phyloP scores from a whole-genome alignment of 306 rosid genomes.

The Cucumis cinereus region DNA sequence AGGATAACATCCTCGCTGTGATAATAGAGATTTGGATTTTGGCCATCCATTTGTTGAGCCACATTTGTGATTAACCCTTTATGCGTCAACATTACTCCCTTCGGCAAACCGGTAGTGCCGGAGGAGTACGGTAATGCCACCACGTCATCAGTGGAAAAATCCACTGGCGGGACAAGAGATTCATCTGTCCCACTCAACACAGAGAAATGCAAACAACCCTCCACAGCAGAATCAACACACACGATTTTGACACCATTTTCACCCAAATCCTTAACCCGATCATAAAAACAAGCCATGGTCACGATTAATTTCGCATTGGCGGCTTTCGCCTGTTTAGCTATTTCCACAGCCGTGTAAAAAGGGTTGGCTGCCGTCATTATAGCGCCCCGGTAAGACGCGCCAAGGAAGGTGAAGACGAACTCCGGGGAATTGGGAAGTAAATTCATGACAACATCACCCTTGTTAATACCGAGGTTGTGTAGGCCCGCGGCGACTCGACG shows the following conservation, averaged over 20 bases:
- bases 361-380: slow-evolving; percentile 62
- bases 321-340: slow-evolving; percentile 53
- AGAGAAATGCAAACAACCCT: slow-evolving; percentile 38
- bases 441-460: slow-evolving; percentile 50
- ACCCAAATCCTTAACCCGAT: slow-evolving; percentile 39
- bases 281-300: slow-evolving; percentile 32
- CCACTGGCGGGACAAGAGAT: slow-evolving; percentile 5
- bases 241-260: slow-evolving; percentile 17
- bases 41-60: slow-evolving; percentile 73
- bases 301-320: slow-evolving; percentile 36
- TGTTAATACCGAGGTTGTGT: slow-evolving; percentile 25
- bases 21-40: slow-evolving; percentile 58
- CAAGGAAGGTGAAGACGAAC: slow-evolving; percentile 53
- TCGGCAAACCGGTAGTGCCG: slow-evolving; percentile 67
- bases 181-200: slow-evolving; percentile 20
- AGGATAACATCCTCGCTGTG: slow-evolving; percentile 36
- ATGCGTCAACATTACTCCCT: slow-evolving; percentile 80
- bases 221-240: slow-evolving; percentile 22
- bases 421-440: slow-evolving; percentile 64
- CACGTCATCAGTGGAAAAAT: slow-evolving; percentile 31
- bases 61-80: slow-evolving; percentile 60
- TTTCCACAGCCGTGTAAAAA: slow-evolving; percentile 38
- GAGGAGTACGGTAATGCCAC: slow-evolving; percentile 81
- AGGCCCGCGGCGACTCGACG: slow-evolving; percentile 40
- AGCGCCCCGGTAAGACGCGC: slow-evolving; percentile 46